Percentiles rank a stretch among this genome's conserved stretches.
Evolutionary conservation across 163 green algal species (phyloP).

Genomic region (Prototheca cutis): DNA sequence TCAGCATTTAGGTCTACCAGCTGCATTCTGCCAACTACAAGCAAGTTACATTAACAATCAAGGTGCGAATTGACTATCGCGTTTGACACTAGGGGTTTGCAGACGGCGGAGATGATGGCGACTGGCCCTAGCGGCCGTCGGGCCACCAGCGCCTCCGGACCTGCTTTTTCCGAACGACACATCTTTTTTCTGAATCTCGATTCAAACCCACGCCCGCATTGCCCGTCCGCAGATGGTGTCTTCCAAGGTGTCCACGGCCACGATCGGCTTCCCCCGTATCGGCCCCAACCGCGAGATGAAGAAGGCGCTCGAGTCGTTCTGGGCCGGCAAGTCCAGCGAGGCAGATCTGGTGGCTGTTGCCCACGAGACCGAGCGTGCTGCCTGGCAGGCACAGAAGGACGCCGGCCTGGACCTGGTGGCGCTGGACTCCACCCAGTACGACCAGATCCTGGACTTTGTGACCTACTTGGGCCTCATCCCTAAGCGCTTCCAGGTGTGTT

Average conservation of each 20-base stretch:
- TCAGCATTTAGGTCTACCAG: too few relatives aligned
- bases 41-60: too few relatives aligned
- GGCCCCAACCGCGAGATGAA: conserved; percentile 75
- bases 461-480: conserved; percentile 64
- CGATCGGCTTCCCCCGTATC: conserved; percentile 67
- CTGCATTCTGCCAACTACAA: too few relatives aligned
- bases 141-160: too few relatives aligned
- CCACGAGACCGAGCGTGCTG: conserved; percentile 33
- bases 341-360: conserved; percentile 41
- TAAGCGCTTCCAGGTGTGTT: conserved; percentile 56
- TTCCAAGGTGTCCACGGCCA: not conserved
- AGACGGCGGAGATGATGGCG: too few relatives aligned
- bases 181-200: too few relatives aligned
- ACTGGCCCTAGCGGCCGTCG: too few relatives aligned
- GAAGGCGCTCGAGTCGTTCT: conserved; percentile 68
- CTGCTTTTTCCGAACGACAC: too few relatives aligned
- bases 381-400: conserved; percentile 50
- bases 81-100: too few relatives aligned
- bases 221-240: conserved; percentile 3
- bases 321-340: conserved; percentile 36
- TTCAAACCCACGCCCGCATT: too few relatives aligned
- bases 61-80: too few relatives aligned
- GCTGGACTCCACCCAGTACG: conserved; percentile 78
- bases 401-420: conserved; percentile 49
- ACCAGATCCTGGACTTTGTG: conserved; percentile 74